Evolutionary conservation across 1,139 yeast genomes (phyloP).

Genomic region (Debaryomyces udenii): DNA sequence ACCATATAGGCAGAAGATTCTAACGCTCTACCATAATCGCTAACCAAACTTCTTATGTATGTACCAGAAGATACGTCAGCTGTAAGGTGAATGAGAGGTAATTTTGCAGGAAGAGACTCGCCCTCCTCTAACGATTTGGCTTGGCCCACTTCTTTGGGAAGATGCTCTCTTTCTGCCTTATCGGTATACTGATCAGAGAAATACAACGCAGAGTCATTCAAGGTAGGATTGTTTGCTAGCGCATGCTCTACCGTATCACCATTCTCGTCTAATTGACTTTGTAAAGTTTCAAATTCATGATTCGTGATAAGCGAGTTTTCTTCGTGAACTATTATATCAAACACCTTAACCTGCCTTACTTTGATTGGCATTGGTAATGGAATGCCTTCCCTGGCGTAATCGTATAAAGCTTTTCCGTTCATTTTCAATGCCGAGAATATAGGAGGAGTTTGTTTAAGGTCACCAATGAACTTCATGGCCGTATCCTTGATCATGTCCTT

Average conservation of each 20-base stretch:
- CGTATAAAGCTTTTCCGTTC: slow-evolving; percentile 92
- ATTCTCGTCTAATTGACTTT: slow-evolving; percentile 55
- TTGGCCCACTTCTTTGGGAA: slow-evolving; percentile 30
- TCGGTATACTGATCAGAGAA: slow-evolving; percentile 57
- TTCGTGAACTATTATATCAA: slow-evolving; percentile 53
- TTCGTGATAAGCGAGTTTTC: slow-evolving; percentile 55
- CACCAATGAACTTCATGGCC: slow-evolving; percentile 70
- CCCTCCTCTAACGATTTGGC: slow-evolving; percentile 29
- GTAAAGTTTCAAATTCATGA: slow-evolving; percentile 57
- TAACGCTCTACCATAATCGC: slow-evolving; percentile 85
- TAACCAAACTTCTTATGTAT: slow-evolving; percentile 84
- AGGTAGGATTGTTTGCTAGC: slow-evolving; percentile 57
- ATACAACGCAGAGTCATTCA: slow-evolving; percentile 63
- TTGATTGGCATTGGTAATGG: slow-evolving; percentile 84
- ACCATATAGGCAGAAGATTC: slow-evolving; percentile 91
- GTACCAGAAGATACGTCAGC: slow-evolving; percentile 94
- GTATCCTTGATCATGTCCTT: slow-evolving; percentile 53
- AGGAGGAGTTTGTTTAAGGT: slow-evolving; percentile 89
- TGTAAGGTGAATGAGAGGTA: slow-evolving; percentile 71
- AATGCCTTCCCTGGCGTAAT: slow-evolving; percentile 86
- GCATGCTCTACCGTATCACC: slow-evolving; percentile 52
- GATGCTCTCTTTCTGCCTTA: slow-evolving; percentile 40
- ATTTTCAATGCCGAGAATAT: slow-evolving; percentile 91
- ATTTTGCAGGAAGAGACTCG: slow-evolving; percentile 32
- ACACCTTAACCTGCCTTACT: slow-evolving; percentile 69